A percentile compares a stretch with the other conserved stretches of the same genome.
phyloP scores from a whole-genome alignment of 495 filamentous ascomycete genomes.

The Glarea lozoyensis region DNA sequence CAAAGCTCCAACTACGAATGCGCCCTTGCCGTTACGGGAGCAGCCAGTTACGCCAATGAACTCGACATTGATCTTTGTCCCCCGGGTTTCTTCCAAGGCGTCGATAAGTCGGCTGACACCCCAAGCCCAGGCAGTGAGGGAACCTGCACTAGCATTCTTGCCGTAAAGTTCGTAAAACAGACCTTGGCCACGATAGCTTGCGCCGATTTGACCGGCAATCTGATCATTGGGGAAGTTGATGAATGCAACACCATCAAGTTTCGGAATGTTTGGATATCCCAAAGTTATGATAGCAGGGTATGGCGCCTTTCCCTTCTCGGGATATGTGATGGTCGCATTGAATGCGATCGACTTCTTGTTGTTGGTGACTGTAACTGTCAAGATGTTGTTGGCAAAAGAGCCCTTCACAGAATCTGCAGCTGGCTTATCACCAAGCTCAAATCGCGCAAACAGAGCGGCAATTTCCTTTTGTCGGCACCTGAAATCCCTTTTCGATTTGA shows the following conservation, averaged over 20 bases:
- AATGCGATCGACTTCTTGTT: slow-evolving; percentile 34
- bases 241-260: slow-evolving; percentile 30
- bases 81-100: slow-evolving; percentile 27
- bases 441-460: slow-evolving; percentile 39
- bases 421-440: slow-evolving; percentile 43
- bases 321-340: slow-evolving; percentile 28
- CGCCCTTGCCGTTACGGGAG: slow-evolving; percentile 42
- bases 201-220: slow-evolving; percentile 27
- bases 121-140: slow-evolving; percentile 40
- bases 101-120: slow-evolving; percentile 38
- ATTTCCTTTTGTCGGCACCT: slow-evolving; percentile 42
- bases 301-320: slow-evolving; percentile 22
- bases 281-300: slow-evolving; percentile 37
- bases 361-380: slow-evolving; percentile 1
- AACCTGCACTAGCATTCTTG: slow-evolving; percentile 25
- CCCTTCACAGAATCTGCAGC: too few species aligned
- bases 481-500: slow-evolving; percentile 39
- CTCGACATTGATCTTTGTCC: slow-evolving; percentile 29
- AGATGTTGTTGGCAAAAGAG: slow-evolving; percentile 27
- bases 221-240: slow-evolving; percentile 32
- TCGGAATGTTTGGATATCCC: slow-evolving; percentile 28
- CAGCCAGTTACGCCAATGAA: slow-evolving; percentile 38
- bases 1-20: slow-evolving; percentile 38
- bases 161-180: slow-evolving; percentile 41
- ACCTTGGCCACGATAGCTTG: slow-evolving; percentile 26